phyloP scores from a whole-genome alignment of 306 rosid species.

The Rubus parviflorus region DNA sequence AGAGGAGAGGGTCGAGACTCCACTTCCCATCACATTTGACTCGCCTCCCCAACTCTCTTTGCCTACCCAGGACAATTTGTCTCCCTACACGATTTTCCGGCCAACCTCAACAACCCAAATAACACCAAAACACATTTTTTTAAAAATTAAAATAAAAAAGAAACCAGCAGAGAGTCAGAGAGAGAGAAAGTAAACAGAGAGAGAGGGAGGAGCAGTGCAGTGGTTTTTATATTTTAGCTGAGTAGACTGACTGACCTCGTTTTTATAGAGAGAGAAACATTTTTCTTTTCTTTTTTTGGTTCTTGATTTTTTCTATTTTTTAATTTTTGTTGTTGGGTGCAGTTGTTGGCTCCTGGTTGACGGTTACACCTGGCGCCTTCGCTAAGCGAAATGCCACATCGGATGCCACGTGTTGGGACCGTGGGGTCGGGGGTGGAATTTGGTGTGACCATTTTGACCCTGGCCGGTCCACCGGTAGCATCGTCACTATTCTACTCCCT shows the following conservation, averaged over 20 bases:
- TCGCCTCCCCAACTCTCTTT: constrained; percentile 2
- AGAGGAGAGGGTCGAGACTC: constrained; percentile 64
- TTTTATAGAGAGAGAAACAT: constrained; percentile 27
- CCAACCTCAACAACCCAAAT: constrained; percentile 31
- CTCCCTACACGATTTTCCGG: constrained; percentile 41
- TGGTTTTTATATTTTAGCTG: constrained; percentile 17
- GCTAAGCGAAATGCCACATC: constrained; percentile 33
- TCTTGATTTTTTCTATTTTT: neutral
- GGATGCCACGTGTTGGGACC: neutral
- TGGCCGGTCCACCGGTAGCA: neutral
- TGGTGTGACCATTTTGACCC: constrained; percentile 19
- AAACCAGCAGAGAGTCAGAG: neutral
- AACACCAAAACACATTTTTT: constrained; percentile 19
- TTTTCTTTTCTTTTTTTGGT: neutral
- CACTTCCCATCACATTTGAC: constrained; percentile 95
- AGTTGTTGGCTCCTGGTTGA: constrained; percentile 42
- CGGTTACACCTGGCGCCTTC: constrained; percentile 43
- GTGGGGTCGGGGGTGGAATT: neutral
- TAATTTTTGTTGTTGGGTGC: constrained; percentile 19
- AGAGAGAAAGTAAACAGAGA: constrained; percentile 12
- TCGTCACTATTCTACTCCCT: neutral
- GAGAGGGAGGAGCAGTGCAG: constrained; percentile 22
- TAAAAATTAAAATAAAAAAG: neutral
- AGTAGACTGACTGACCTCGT: constrained; percentile 29
- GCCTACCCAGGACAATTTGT: too few species aligned